Evolutionary conservation across 78 protist species (phyloP), one percentile per base, ranked within the genome.

Genomic region (Guillardia theta): DNA sequence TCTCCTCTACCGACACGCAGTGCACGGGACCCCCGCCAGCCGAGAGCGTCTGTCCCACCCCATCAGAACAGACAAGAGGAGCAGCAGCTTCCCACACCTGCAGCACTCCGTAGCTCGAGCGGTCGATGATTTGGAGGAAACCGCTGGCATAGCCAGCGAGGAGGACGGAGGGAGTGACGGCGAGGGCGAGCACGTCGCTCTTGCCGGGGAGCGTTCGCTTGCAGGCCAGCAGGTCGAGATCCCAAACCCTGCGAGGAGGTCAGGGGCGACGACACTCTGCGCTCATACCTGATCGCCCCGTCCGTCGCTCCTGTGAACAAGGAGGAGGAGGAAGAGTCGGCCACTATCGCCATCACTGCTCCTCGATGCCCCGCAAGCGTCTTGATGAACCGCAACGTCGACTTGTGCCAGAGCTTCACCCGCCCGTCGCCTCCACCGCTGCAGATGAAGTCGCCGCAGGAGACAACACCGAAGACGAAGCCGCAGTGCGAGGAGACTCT

Each of bases 341-440:
- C 83, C 1, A 24, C 83, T 4, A 70, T 36, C 33, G 83, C 83
- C 33, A 70, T 24, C 83, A 70, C 83, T 4, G 46, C 10, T 24
- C 83, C 83, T 36, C 83, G 83, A 43, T 70, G 83, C 83, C 83
- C 83, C 10, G 83, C 10, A 15, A 70, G 83, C 83, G 9, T 70
- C 41, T 36, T 43, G 10, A 22, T 22, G 41, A 33, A 70, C 41
- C 22, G 6, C 36, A 33, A 43, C 83, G 83, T 22, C 46, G 46
- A 0, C 33, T 24, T 22, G 41, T 33, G 5, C 83, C 83, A 70
- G 36, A 70, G 36, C 83, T 70, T 70, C 46, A 70, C 36, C 45
- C n/a, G 83, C 83, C 83, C 83, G 41, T 70, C 83, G 6, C 83
- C 83, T 12, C 83, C 83, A 4, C 45, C 83, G 41, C 36, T 70